Evolutionary conservation across 2,329 filamentous ascomycete genomes (phyloP).

Genomic region (Venturiaceae sp.): DNA sequence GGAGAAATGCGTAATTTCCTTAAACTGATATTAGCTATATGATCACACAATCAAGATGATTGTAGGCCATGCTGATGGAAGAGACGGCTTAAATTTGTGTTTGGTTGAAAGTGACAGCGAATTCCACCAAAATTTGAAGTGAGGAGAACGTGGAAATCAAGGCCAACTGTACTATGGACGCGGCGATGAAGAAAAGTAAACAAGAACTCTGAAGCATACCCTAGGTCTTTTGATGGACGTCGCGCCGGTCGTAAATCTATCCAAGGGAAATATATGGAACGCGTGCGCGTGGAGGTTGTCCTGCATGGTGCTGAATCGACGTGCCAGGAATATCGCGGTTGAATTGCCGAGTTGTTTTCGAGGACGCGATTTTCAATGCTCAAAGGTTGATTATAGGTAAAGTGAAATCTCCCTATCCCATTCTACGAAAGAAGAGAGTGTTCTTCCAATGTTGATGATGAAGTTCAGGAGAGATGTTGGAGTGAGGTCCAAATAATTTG

Average conservation of each 20-base stretch:
- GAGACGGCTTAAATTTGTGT: too few relatives aligned
- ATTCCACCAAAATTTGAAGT: too few relatives aligned
- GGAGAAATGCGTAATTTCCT: slow-evolving; percentile 91
- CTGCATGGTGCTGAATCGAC: background rate
- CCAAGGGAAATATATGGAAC: background rate
- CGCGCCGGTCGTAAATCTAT: background rate
- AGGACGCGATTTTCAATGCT: background rate
- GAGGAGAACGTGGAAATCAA: background rate
- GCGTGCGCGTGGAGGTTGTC: background rate
- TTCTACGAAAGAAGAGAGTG: too few relatives aligned
- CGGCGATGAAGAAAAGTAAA: background rate
- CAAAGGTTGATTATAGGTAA: too few relatives aligned
- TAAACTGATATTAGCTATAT: background rate
- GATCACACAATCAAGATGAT: too few relatives aligned
- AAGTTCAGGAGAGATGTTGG: background rate
- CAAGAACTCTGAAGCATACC: background rate
- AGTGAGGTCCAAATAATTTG: background rate
- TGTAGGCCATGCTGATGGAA: too few relatives aligned
- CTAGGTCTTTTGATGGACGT: slow-evolving; percentile 4
- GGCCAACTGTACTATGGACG: background rate
- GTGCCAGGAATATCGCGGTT: background rate
- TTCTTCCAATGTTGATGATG: background rate
- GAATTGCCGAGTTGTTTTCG: background rate
- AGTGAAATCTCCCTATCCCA: background rate
- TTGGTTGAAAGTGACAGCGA: too few relatives aligned